Evolutionary conservation across 768 basidiomycete genomes (phyloP), one percentile per base, ranked within the genome.

Genomic region (Xanthoconium purpureum): DNA sequence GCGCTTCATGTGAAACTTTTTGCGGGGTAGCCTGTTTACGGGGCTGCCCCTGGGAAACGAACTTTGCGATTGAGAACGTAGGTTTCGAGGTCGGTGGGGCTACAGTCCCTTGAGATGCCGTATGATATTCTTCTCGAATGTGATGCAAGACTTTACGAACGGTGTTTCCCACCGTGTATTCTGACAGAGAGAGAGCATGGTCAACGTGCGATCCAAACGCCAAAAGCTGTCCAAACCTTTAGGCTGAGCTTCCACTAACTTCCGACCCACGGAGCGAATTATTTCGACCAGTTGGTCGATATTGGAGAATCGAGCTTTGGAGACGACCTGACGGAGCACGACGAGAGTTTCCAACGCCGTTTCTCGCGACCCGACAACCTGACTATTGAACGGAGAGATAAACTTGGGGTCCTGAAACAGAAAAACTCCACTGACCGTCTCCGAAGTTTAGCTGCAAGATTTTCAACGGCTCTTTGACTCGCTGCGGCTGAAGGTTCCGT

Each of bases 101-200:
- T 1, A 75, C 69, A 17, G 73, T 71, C 52, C 77, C 83, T 61
- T 74, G 77, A 14, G 80, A 84, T 2, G 92, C 92, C 5, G 94
- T 90, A 57, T 89, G 80, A 71, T 94, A 95, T 68, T 99, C 97
- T 72, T 99, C 97, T 48, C 94, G 84, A 55, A 99, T 88, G 66
- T 97, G 89, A 68, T 95, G 93, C 29, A 98, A 77, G 24, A 98
- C 86, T 66, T 93, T 93, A 38, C 94, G 85, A 39, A 95, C 88
- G 20, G 95, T 95, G 70, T 98, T 98, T 24, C 94, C 94, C 36
- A 97, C 89, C 44, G 94, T 90, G 67, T 95, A 88, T 70, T 99
- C 97, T 98, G 73, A 52, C 24, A 15, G 33, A 39, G 9, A 20
- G 24, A 18, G 47, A 57, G 18, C 47, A 65, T 12, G 44, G 33